Conservation (phyloP, 306 rosid species). For the Acmispon strigosus region DNA sequence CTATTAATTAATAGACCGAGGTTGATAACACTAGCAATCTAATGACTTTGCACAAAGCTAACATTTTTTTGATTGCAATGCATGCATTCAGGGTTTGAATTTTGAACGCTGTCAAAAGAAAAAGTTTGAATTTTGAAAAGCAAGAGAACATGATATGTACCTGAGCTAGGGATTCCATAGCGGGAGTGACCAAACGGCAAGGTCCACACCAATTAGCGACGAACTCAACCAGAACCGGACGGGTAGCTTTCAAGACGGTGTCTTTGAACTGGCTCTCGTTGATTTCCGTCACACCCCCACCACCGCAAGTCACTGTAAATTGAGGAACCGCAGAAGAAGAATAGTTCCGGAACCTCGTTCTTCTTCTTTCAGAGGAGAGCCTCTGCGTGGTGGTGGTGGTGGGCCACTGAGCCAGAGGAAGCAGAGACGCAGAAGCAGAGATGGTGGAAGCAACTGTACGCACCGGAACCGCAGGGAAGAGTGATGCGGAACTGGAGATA, state of each 20-base stretch:
- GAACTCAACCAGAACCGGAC: constrained; percentile 86
- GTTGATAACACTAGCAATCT: no score
- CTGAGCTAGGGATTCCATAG: constrained; percentile 66
- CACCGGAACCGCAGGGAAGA: constrained; percentile 15
- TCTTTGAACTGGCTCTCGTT: constrained; percentile 58
- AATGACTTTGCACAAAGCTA: no score
- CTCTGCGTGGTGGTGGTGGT: neutral
- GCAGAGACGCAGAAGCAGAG: constrained; percentile 5
- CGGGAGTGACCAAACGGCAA: constrained; percentile 74
- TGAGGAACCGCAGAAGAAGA: constrained; percentile 25
- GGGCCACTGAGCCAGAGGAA: constrained; percentile 14
- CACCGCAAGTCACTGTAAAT: constrained; percentile 39
- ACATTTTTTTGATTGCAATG: neutral
- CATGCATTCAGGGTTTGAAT: neutral
- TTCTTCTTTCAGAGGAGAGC: constrained; percentile 14
- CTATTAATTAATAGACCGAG: no score
- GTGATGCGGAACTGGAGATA: constrained; percentile 27
- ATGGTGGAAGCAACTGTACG: constrained; percentile 28
- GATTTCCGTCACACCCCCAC: constrained; percentile 45
- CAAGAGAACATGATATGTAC: constrained; percentile 5
- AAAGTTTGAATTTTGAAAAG: neutral
- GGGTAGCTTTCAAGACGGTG: constrained; percentile 49
- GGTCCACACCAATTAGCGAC: constrained; percentile 93
- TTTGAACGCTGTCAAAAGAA: no score
- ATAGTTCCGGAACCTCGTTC: neutral